Evolutionary conservation across 129 eudicot species (phyloP).

Genomic region (Ambrosia trifida): DNA sequence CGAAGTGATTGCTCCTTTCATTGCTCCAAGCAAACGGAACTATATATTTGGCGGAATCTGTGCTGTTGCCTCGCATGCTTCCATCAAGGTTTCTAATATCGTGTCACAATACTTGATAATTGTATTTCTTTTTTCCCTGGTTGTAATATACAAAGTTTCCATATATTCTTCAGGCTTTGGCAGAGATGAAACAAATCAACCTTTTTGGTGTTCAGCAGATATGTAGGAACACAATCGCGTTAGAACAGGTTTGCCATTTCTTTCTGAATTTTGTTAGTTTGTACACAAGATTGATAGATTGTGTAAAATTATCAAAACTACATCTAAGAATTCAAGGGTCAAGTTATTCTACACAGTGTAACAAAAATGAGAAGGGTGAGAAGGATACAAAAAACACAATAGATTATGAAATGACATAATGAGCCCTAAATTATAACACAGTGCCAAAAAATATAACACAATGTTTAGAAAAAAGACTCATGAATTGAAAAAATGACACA

Average conservation of each 20-base stretch:
- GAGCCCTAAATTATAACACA: no score
- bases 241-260: constrained; percentile 77
- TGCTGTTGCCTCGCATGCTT: constrained; percentile 75
- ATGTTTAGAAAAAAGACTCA: no score
- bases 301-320: neutral
- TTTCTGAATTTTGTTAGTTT: constrained; percentile 1
- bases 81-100: constrained; percentile 60
- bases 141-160: constrained; percentile 24
- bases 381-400: no score
- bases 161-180: constrained; percentile 66
- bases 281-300: neutral
- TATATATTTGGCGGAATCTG: constrained; percentile 95
- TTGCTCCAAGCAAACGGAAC: constrained; percentile 76
- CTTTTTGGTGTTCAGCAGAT: constrained; percentile 99
- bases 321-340: constrained; percentile 7
- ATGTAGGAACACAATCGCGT: constrained; percentile 92
- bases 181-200: constrained; percentile 84
- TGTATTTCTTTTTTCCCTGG: neutral
- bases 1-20: constrained; percentile 91
- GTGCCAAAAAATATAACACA: no score
- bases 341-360: no score
- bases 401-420: no score
- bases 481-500: no score
- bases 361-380: no score
- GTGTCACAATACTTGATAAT: neutral